Evolutionary conservation across 2,329 filamentous ascomycete species (phyloP).

Genomic region (Fusarium sp.): DNA sequence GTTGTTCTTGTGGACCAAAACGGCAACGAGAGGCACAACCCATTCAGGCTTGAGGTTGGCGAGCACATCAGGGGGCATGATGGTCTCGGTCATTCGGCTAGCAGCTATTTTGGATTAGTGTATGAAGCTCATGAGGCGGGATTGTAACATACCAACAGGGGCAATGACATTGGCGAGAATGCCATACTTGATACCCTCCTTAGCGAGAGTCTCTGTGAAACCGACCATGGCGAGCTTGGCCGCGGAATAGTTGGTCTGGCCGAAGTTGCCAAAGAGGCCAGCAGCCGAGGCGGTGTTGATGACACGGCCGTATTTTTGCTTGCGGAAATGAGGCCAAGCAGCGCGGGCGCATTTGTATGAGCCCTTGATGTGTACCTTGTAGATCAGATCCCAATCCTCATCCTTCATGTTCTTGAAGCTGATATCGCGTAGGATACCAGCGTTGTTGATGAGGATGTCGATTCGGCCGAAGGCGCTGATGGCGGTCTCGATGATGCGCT

Average conservation of each 20-base stretch:
- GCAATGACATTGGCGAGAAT: constrained; percentile 95
- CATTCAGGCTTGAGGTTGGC: constrained; percentile 89
- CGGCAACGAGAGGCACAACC: constrained; percentile 92
- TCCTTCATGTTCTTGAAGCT: constrained; percentile 99
- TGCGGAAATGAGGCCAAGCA: constrained; percentile 97
- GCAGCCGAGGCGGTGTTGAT: constrained; percentile 98
- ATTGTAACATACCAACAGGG: constrained; percentile 68
- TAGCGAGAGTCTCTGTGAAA: constrained; percentile 97
- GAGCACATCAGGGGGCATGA: constrained; percentile 94
- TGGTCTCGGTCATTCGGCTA: constrained; percentile 92
- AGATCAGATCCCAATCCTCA: constrained; percentile 94
- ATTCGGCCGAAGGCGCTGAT: constrained; percentile 85
- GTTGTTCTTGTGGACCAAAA: constrained; percentile 87
- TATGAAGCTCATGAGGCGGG: neutral
- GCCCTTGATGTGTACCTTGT: constrained; percentile 90
- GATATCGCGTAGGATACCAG: constrained; percentile 91
- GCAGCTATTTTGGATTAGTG: constrained; percentile 66
- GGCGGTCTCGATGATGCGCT: constrained; percentile 91
- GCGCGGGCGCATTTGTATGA: constrained; percentile 95
- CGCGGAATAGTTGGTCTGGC: constrained; percentile 95
- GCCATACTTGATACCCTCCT: constrained; percentile 98
- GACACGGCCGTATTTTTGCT: constrained; percentile 96
- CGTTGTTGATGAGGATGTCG: constrained; percentile 97
- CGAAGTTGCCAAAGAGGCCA: constrained; percentile 94
- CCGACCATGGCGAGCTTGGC: constrained; percentile 96